Evolutionary conservation across 345 rosid genomes (phyloP).

Genomic region (Reutealis trisperma): DNA sequence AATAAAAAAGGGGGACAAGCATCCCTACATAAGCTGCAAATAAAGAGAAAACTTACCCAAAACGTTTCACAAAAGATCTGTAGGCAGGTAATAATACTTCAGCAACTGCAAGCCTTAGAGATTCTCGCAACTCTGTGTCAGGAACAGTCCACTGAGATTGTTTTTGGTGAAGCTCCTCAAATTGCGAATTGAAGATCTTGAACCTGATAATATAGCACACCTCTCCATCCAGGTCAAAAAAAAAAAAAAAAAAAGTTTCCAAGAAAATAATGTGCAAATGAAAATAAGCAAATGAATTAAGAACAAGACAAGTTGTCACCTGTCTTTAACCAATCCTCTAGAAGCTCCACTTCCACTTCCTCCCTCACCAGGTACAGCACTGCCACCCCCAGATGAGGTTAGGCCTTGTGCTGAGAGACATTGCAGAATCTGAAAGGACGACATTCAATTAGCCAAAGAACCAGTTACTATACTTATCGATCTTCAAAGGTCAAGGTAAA

Average conservation of each 20-base stretch:
- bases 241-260: no score
- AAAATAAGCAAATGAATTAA: background rate
- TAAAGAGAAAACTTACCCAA: slow-evolving; percentile 51
- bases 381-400: slow-evolving; percentile 93
- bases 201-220: slow-evolving; percentile 52
- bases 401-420: slow-evolving; percentile 82
- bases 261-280: background rate
- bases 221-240: slow-evolving; percentile 25
- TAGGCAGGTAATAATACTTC: slow-evolving; percentile 97
- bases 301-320: slow-evolving; percentile 39
- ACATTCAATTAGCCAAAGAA: background rate
- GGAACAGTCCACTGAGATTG: slow-evolving; percentile 99
- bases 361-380: slow-evolving; percentile 59
- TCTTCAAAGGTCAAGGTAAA: background rate
- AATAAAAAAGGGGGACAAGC: background rate
- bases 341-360: slow-evolving; percentile 93
- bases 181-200: slow-evolving; percentile 81
- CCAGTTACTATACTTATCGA: background rate
- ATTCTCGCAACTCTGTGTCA: slow-evolving; percentile 91
- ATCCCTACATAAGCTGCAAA: background rate
- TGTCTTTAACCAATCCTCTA: slow-evolving; percentile 82
- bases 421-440: slow-evolving; percentile 67
- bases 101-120: slow-evolving; percentile 96
- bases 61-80: slow-evolving; percentile 85
- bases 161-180: slow-evolving; percentile 97